A percentile compares a stretch with the other conserved stretches of the same genome.
phyloP scores from a whole-genome alignment of 352 stramenopile genomes.

The Elongisporangium undulatum region DNA sequence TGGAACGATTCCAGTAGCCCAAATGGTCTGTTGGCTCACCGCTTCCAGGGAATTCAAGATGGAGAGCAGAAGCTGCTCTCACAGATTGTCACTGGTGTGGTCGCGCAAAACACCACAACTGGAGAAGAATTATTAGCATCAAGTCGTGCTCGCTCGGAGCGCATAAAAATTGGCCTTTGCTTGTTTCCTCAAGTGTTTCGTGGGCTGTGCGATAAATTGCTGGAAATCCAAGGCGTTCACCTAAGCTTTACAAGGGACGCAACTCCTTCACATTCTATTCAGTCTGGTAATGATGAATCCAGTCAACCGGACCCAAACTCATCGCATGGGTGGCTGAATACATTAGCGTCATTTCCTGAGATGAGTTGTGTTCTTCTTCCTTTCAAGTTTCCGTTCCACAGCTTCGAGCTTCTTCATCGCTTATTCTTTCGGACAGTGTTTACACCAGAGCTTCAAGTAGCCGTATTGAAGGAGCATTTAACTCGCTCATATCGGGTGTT shows the following conservation, averaged over 20 bases:
- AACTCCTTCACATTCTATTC: not conserved
- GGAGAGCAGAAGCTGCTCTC: constrained; percentile 1
- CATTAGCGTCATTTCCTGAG: constrained; percentile 14
- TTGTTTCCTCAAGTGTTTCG: constrained; percentile 21
- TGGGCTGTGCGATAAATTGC: constrained; percentile 23
- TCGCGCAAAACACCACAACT: not conserved
- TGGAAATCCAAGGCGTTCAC: constrained; percentile 16
- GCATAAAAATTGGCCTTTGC: constrained; percentile 16
- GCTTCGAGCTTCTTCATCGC: constrained; percentile 24
- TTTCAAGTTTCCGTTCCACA: constrained; percentile 16
- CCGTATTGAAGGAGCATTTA: constrained; percentile 12
- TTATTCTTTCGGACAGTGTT: constrained; percentile 25
- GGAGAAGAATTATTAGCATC: not conserved
- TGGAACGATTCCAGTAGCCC: not conserved
- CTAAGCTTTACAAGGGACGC: constrained; percentile 8
- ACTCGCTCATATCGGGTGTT: constrained; percentile 1
- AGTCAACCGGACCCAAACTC: not conserved
- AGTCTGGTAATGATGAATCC: not conserved
- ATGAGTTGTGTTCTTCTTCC: constrained; percentile 15
- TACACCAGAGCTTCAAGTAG: constrained; percentile 9
- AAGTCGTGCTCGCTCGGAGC: constrained; percentile 6
- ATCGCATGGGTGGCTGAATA: constrained; percentile 19
- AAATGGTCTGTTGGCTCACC: not conserved
- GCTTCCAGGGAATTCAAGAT: not conserved
- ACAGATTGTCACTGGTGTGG: not conserved